Conservation (phyloP, 225 moss, liverwort and hornwort genomes). For the Thuidium tamariscinum region DNA sequence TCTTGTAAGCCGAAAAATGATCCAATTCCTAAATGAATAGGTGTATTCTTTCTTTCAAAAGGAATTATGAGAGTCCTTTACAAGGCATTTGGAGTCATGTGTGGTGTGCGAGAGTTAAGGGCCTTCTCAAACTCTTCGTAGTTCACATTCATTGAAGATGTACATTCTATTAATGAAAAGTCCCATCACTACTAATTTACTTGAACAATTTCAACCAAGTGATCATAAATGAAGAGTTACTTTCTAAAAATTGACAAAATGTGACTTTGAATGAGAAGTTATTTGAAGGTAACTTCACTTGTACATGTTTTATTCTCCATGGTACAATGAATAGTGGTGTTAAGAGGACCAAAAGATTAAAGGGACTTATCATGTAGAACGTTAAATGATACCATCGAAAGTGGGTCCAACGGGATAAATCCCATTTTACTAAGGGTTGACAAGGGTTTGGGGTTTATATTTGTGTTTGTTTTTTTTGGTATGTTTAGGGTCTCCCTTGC, state of each 20-base stretch:
- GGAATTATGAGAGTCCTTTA: no score
- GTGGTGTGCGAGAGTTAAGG: background rate
- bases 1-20: fast-evolving
- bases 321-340: no score
- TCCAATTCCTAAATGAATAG: background rate
- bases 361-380: no score
- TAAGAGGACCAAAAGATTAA: no score
- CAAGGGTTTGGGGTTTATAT: no score
- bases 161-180: background rate
- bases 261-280: background rate
- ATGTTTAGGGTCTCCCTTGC: no score
- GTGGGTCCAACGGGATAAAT: no score
- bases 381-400: no score
- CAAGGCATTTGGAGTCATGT: background rate
- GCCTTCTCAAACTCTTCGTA: no score
- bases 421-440: no score
- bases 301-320: background rate
- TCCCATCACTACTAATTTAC: background rate
- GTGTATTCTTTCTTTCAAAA: background rate
- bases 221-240: background rate
- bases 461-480: no score
- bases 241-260: background rate
- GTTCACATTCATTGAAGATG: background rate
- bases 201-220: background rate
- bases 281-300: background rate